Evolutionary conservation across 164 flowering plant genomes (phyloP).

Genomic region (Macadamia tetraphylla): DNA sequence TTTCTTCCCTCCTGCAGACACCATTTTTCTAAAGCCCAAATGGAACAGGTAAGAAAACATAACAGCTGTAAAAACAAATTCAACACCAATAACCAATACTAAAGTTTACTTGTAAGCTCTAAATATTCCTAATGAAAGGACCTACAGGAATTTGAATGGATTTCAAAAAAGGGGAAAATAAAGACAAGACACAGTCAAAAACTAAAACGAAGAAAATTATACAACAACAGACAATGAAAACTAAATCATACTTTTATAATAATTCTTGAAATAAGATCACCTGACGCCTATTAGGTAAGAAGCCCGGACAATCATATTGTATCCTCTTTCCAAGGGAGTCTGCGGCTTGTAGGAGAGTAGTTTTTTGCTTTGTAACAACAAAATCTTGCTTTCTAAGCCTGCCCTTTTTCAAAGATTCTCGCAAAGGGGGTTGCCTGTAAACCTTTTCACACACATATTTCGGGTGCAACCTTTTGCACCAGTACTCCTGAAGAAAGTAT

Average conservation of each 20-base stretch:
- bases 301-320: slow-evolving; percentile 86
- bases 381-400: slow-evolving; percentile 71
- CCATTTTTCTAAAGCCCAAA: no score
- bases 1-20: no score
- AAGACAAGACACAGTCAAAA: background rate
- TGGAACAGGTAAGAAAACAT: no score
- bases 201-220: background rate
- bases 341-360: slow-evolving; percentile 65
- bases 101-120: no score
- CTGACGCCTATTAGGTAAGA: slow-evolving; percentile 91
- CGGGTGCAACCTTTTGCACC: slow-evolving; percentile 97
- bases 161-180: background rate
- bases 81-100: no score
- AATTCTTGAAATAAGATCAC: slow-evolving; percentile 30
- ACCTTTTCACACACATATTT: slow-evolving; percentile 93
- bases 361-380: slow-evolving; percentile 64
- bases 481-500: slow-evolving; percentile 64
- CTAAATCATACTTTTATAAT: background rate
- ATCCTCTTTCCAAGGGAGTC: slow-evolving; percentile 84
- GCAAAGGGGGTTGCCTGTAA: slow-evolving; percentile 80
- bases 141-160: no score
- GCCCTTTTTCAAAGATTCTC: slow-evolving; percentile 65
- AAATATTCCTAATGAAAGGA: no score
- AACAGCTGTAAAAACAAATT: no score
- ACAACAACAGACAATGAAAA: background rate